phyloP scores from a whole-genome alignment of 164 flowering plant genomes.

The Macadamia integrifolia region DNA sequence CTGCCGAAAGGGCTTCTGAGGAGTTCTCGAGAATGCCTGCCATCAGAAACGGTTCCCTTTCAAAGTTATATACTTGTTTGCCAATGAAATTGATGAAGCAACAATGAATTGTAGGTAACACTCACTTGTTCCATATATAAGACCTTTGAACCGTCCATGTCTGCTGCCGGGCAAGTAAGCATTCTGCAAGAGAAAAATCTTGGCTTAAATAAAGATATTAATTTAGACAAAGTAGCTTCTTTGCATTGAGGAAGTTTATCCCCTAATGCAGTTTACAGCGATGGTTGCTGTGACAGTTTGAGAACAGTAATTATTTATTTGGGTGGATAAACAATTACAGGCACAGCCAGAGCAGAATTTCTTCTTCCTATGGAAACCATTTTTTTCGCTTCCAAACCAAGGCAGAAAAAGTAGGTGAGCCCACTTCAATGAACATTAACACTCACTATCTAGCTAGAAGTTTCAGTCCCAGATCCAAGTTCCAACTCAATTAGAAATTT shows the following conservation, averaged over 20 bases:
- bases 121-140: slow-evolving; percentile 78
- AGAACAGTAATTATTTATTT: no score
- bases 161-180: slow-evolving; percentile 94
- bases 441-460: no score
- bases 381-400: no score
- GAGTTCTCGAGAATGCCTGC: slow-evolving; percentile 98
- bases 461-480: no score
- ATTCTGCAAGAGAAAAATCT: slow-evolving; percentile 36
- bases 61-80: neutral
- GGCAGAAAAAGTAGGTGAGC: neutral
- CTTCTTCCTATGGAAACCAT: no score
- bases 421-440: neutral
- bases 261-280: neutral
- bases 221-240: neutral
- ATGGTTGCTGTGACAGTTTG: no score
- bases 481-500: no score
- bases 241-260: neutral
- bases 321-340: no score
- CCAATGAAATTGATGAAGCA: neutral
- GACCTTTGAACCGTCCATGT: slow-evolving; percentile 85
- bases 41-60: slow-evolving; percentile 16
- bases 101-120: neutral
- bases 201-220: neutral
- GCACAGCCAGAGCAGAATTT: no score
- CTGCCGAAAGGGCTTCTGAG: slow-evolving; percentile 95